A percentile compares a stretch with the other conserved stretches of the same genome.
phyloP scores from a whole-genome alignment of 208 protist species.

The Trypanosomatidae sp. region DNA sequence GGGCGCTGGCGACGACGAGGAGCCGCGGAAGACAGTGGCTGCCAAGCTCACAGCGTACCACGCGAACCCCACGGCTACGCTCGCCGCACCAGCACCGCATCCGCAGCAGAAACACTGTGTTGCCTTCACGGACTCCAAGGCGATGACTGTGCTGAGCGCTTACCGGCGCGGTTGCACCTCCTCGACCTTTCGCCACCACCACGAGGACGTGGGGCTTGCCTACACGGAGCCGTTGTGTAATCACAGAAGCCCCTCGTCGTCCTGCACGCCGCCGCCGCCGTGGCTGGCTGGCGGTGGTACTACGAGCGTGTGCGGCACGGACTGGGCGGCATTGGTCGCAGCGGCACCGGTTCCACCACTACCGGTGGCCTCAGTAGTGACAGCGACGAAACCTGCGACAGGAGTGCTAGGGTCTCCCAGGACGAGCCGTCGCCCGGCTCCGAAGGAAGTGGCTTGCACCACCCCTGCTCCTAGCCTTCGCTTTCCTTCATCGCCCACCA shows the following conservation, averaged over 20 bases:
- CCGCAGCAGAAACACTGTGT: background rate
- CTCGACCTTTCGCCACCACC: background rate
- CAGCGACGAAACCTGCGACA: background rate
- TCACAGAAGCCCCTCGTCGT: slow-evolving; percentile 30
- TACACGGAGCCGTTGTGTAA: slow-evolving; percentile 35
- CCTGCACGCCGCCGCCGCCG: slow-evolving; percentile 17
- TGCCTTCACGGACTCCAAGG: slow-evolving; percentile 12
- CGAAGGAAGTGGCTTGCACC: background rate
- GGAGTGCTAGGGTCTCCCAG: slow-evolving; percentile 1
- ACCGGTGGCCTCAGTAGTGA: background rate
- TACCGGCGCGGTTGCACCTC: slow-evolving; percentile 3
- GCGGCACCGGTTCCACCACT: background rate
- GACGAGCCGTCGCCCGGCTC: background rate
- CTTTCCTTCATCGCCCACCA: background rate
- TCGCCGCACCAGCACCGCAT: background rate
- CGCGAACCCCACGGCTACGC: background rate
- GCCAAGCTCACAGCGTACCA: slow-evolving; percentile 8
- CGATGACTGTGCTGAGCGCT: slow-evolving; percentile 13
- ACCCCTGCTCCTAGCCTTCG: background rate
- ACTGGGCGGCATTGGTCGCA: slow-evolving; percentile 32
- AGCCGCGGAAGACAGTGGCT: slow-evolving; percentile 20
- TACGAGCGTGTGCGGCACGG: background rate
- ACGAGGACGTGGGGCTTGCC: slow-evolving; percentile 24
- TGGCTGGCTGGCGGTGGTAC: slow-evolving; percentile 13
- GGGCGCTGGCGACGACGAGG: background rate